These are phyloP conservation scores for Alternaria hordeiaustralica DNA, from an alignment of 2,329 filamentous ascomycete species.

Conservation along the genomic window DNA sequence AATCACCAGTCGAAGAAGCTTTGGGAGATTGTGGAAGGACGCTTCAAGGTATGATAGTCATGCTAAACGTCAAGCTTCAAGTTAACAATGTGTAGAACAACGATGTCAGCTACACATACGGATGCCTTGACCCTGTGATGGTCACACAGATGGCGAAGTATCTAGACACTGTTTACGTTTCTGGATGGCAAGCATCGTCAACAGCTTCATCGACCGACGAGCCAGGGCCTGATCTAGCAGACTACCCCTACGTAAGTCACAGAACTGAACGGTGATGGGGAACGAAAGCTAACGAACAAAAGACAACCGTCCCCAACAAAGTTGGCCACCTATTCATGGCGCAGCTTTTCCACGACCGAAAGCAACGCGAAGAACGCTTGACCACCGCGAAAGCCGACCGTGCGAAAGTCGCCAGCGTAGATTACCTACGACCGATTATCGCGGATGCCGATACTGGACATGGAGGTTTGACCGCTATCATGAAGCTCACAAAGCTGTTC, in stretches of 20 bases:
- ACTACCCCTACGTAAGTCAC: conserved; percentile 72
- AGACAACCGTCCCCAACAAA: conserved; percentile 99
- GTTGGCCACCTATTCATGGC: conserved; percentile 97
- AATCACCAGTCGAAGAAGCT: conserved; percentile 92
- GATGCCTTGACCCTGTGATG: conserved; percentile 97
- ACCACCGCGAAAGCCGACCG: conserved; percentile 76
- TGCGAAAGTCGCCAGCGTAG: conserved; percentile 75
- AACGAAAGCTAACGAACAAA: conserved; percentile 17
- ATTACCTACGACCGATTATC: conserved; percentile 95
- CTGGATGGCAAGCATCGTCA: conserved; percentile 97
- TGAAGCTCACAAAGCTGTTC: conserved; percentile 99
- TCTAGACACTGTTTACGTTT: conserved; percentile 97
- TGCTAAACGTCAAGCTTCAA: neutral
- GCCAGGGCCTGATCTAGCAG: conserved; percentile 95
- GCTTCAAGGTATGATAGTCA: conserved; percentile 71
- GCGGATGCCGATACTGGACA: conserved; percentile 98
- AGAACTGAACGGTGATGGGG: neutral
- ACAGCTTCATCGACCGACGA: conserved; percentile 95
- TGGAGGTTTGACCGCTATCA: conserved; percentile 95
- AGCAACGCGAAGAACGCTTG: conserved; percentile 94
- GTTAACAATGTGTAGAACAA: conserved; percentile 64
- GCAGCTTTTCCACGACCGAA: conserved; percentile 98
- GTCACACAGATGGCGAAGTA: conserved; percentile 99
- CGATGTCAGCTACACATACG: conserved; percentile 92
- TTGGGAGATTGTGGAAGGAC: conserved; percentile 84